Base-by-base conservation (phyloP, 2,329 filamentous ascomycete species). In the Endothia cerciana region DNA sequence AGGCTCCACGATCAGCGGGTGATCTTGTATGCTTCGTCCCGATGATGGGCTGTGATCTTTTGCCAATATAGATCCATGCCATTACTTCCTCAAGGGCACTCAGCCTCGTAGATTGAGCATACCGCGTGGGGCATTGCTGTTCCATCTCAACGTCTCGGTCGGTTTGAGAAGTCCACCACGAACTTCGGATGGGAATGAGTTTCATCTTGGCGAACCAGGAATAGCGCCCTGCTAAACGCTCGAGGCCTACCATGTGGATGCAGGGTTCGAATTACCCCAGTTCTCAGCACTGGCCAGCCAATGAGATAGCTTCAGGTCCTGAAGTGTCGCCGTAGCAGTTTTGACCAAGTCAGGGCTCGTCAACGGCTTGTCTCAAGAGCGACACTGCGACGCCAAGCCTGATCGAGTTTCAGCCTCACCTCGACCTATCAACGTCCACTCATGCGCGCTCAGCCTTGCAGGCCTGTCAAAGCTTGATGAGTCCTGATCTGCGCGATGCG, bases 371-470 rank as follows among this genome's bases (percentile, higher is more conserved):
- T 64, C 62, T 51, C 60, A 51, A 38, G 33, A 33, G 1, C 8
- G 55, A 51, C 25, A 55, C 30, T 30, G 59, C 47, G 7, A 49
- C 60, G 45, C 47, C 55, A 60, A 64, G 33, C 40, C 57, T n/a
- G n/a, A 13, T 56, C 38, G 45, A 56, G 64, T 66, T 64, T 66
- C 64, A 40, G 28, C 57, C 60, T 47, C 55, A 40, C 33, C n/a
- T 30, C 41, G 28, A 19, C 17, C 40, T 22, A 13, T 8, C 30
- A 13, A 59, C 60, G 38, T 25, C 38, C 55, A 22, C 36, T n/a
- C 55, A 38, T 28, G 55, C 28, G 47, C 13, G 25, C 17, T 25
- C 45, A 51, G 13, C 47, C 47, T 17, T 51, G 58, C 38, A 62
- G 58, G 40, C 56, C 57, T 38, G 47, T 56, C 38, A 33, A 63